A percentile compares a stretch with the other conserved stretches of the same genome.
These are phyloP conservation scores for Colletotrichum falcatum DNA, from an alignment of 2,329 filamentous ascomycete species.

Conservation along the genomic window DNA sequence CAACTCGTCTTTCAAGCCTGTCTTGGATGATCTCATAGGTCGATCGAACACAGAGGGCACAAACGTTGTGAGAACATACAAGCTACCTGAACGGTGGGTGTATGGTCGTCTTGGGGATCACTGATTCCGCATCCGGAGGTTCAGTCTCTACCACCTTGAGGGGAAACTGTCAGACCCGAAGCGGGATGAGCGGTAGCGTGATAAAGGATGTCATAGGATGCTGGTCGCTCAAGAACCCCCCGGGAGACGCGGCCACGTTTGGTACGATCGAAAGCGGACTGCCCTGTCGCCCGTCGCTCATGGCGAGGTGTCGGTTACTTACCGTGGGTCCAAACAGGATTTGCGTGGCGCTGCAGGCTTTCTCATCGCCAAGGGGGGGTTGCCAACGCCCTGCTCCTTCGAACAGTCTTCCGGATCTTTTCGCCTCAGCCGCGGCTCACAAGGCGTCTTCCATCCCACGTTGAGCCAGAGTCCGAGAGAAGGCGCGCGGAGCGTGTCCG, in stretches of 20 bases:
- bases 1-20: too few relatives aligned
- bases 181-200: background rate
- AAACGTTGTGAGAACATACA: background rate
- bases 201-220: background rate
- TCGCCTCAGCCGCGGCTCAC: slow-evolving; percentile 3
- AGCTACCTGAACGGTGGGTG: background rate
- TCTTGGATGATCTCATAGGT: background rate
- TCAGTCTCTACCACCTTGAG: slow-evolving; percentile 17
- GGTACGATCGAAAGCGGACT: background rate
- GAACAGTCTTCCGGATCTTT: background rate
- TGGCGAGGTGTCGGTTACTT: background rate
- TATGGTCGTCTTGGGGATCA: slow-evolving; percentile 6
- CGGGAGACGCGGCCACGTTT: background rate
- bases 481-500: slow-evolving; percentile 4
- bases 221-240: slow-evolving; percentile 7
- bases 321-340: background rate
- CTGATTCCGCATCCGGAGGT: slow-evolving; percentile 26
- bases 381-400: slow-evolving; percentile 1
- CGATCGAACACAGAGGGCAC: background rate
- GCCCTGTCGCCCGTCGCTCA: background rate
- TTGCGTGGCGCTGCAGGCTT: slow-evolving; percentile 1
- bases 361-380: background rate
- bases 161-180: slow-evolving; percentile 21
- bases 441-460: slow-evolving; percentile 29
- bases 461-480: background rate